Evolutionary conservation across 805 yeast genomes (phyloP).

Genomic region (Isabelozyma rhagii): DNA sequence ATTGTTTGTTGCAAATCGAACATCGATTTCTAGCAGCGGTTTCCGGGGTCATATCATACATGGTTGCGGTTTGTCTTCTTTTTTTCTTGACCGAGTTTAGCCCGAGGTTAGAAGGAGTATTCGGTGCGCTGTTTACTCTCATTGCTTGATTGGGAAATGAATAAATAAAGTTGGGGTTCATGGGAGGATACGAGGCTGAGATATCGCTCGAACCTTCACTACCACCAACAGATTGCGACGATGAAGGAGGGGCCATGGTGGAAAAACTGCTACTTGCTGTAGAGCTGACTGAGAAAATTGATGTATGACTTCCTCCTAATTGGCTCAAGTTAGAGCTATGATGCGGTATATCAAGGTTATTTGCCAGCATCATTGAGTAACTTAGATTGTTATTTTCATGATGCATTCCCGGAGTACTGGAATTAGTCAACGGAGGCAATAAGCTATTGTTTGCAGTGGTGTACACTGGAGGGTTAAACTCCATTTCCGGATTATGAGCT

Average conservation of each 20-base stretch:
- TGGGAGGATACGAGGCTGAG: not conserved
- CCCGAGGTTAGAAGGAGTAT: constrained; percentile 1
- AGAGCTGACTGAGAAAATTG: not conserved
- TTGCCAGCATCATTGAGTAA: not conserved
- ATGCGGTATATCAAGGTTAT: not conserved
- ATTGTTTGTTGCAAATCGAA: constrained; percentile 66
- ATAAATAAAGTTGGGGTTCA: not conserved
- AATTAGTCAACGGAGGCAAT: not conserved
- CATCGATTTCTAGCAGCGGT: constrained; percentile 46
- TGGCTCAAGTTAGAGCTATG: not conserved
- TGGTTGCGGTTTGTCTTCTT: constrained; percentile 18
- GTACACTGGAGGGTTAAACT: not conserved
- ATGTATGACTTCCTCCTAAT: not conserved
- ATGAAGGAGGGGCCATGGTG: not conserved
- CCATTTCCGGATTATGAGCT: not conserved
- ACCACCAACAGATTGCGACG: not conserved
- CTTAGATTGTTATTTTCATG: not conserved
- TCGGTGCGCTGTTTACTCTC: constrained; percentile 5
- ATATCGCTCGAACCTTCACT: not conserved
- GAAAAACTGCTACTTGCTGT: not conserved
- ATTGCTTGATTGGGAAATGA: constrained; percentile 2
- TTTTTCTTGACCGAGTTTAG: constrained; percentile 4
- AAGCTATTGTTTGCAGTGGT: not conserved
- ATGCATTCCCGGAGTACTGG: not conserved
- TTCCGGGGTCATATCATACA: constrained; percentile 36